Evolutionary conservation across 179 eudicot species (phyloP).

Genomic region (Kewa caespitosa): DNA sequence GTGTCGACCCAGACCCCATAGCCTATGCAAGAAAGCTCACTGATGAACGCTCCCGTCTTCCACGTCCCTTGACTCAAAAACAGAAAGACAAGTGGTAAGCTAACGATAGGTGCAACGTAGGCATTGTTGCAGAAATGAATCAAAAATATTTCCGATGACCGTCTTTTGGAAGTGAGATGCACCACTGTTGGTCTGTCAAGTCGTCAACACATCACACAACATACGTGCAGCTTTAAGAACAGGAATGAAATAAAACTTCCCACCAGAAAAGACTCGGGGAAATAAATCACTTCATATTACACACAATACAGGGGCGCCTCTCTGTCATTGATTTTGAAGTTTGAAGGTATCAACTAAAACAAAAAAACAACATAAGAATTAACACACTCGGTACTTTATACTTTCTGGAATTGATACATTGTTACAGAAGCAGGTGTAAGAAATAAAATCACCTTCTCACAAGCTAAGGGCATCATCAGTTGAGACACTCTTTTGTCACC

Average conservation of each 20-base stretch:
- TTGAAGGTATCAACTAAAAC: constrained; percentile 14
- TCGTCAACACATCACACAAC: not conserved
- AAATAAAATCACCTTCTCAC: constrained; percentile 23
- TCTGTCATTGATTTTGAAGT: constrained; percentile 9
- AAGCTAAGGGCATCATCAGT: constrained; percentile 15
- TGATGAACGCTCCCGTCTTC: too few species aligned
- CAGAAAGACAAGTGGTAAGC: too few species aligned
- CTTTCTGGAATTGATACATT: constrained; percentile 24
- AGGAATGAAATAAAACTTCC: too few species aligned
- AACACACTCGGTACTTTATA: constrained; percentile 27
- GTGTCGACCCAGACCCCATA: too few species aligned
- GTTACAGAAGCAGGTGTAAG: constrained; percentile 34
- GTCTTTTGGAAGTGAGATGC: too few species aligned
- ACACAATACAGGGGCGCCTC: constrained; percentile 22
- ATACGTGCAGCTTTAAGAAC: not conserved
- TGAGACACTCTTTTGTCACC: constrained; percentile 36
- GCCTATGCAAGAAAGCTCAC: too few species aligned
- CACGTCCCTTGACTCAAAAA: too few species aligned
- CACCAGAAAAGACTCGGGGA: too few species aligned
- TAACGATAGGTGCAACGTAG: too few species aligned
- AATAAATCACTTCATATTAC: constrained; percentile 25
- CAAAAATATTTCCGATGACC: too few species aligned
- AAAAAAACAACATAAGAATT: constrained; percentile 24
- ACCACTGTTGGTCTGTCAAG: not conserved
- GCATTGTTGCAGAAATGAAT: too few species aligned